Evolutionary conservation across 192 early-diverging fungal genomes (phyloP).

Genomic region (Coemansia pectinata): DNA sequence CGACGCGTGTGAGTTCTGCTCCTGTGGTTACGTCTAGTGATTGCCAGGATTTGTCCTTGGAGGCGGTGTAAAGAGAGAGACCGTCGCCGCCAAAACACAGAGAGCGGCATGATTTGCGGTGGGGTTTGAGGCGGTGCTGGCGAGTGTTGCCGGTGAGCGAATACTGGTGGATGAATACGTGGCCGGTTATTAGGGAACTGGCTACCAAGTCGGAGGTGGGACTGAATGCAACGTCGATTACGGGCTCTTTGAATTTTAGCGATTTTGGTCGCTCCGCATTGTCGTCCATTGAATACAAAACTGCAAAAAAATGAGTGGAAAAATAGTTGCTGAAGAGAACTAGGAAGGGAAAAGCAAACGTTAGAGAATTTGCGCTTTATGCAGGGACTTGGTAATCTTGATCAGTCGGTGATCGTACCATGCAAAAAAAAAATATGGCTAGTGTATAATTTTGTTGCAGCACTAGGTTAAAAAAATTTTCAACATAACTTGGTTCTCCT

Average conservation of each 20-base stretch:
- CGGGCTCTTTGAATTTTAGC: slow-evolving; percentile 54
- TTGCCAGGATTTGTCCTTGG: slow-evolving; percentile 83
- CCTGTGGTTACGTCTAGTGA: slow-evolving; percentile 76
- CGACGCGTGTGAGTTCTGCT: slow-evolving; percentile 66
- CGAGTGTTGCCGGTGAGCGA: slow-evolving; percentile 46
- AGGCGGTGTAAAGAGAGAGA: slow-evolving; percentile 64
- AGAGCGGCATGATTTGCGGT: slow-evolving; percentile 86
- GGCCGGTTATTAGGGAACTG: slow-evolving; percentile 54
- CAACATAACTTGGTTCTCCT: not conserved
- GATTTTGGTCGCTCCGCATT: slow-evolving; percentile 47
- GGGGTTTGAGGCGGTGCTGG: slow-evolving; percentile 42
- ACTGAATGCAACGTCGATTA: slow-evolving; percentile 52
- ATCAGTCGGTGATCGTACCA: not conserved
- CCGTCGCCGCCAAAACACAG: slow-evolving; percentile 83
- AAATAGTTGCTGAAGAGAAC: not conserved
- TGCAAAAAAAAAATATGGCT: not conserved
- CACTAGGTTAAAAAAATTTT: not conserved
- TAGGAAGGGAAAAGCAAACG: not conserved
- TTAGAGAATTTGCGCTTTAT: not conserved
- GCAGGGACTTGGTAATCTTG: slow-evolving; percentile 3
- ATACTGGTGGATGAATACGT: slow-evolving; percentile 50
- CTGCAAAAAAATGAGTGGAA: not conserved
- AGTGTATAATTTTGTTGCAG: not conserved
- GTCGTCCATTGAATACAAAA: slow-evolving; percentile 36
- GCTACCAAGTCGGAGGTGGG: slow-evolving; percentile 43